Evolutionary conservation across 768 basidiomycete species (phyloP).

Genomic region (Tylopilus rubrobrunneus): DNA sequence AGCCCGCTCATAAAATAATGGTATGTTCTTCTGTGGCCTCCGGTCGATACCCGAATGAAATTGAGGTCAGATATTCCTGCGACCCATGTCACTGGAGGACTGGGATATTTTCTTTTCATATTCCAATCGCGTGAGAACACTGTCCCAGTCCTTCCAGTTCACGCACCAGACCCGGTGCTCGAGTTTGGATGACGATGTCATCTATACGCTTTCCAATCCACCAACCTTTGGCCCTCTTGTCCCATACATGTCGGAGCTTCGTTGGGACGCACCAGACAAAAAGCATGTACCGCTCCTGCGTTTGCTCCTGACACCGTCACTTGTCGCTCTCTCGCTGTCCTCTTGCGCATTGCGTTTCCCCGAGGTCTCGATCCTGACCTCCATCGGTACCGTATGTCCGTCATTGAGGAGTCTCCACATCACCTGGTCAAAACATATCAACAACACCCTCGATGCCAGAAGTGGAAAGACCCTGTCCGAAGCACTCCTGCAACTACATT

Average conservation of each 20-base stretch:
- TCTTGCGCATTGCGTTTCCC: no score
- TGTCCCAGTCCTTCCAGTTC: no score
- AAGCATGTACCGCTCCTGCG: slow-evolving; percentile 19
- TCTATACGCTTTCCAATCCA: slow-evolving; percentile 22
- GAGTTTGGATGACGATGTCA: slow-evolving; percentile 13
- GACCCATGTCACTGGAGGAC: slow-evolving; percentile 23
- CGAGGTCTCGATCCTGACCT: slow-evolving; percentile 17
- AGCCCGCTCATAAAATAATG: background rate
- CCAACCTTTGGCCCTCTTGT: slow-evolving; percentile 20
- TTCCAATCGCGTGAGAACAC: no score
- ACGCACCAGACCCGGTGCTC: no score
- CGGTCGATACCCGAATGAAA: background rate
- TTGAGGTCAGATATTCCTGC: slow-evolving; percentile 17
- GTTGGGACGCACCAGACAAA: slow-evolving; percentile 15
- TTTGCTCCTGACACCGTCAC: slow-evolving; percentile 21
- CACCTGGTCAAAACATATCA: background rate
- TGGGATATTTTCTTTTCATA: no score
- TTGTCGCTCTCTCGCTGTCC: slow-evolving; percentile 7
- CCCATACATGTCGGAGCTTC: slow-evolving; percentile 18
- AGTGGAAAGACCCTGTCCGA: slow-evolving; percentile 21
- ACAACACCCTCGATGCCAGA: slow-evolving; percentile 3
- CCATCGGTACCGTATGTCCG: slow-evolving; percentile 21
- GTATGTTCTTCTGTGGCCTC: no score
- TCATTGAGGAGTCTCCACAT: slow-evolving; percentile 16
- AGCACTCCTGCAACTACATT: slow-evolving; percentile 14